Percentiles rank a stretch among this genome's conserved stretches.
Evolutionary conservation across 306 rosid species (phyloP).

Genomic region (Casuarina glauca): DNA sequence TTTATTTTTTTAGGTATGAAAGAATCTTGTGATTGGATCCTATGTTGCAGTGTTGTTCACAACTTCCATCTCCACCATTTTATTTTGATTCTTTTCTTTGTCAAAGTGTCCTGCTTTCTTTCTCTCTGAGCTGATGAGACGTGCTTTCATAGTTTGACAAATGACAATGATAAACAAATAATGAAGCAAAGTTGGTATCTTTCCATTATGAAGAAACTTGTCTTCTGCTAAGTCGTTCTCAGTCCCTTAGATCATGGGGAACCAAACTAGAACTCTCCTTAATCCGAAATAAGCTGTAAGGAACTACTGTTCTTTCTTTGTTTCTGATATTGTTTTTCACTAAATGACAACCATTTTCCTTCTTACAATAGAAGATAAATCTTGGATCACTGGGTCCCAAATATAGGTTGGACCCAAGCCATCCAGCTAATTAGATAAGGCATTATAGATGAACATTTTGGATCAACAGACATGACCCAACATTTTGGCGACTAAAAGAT

Average conservation of each 20-base stretch:
- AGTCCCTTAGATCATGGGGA: too few species aligned
- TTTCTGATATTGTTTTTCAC: too few species aligned
- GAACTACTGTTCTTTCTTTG: too few species aligned
- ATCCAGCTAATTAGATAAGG: slow-evolving; percentile 6
- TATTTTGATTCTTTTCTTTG: not conserved
- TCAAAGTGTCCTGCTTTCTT: not conserved
- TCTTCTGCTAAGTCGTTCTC: too few species aligned
- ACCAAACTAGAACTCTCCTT: too few species aligned
- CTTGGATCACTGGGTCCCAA: not conserved
- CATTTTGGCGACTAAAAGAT: too few species aligned
- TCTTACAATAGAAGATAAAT: too few species aligned
- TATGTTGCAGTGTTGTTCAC: too few species aligned
- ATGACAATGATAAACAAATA: not conserved
- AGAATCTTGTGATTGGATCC: too few species aligned
- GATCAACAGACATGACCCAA: not conserved
- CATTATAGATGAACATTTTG: not conserved
- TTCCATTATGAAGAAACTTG: not conserved
- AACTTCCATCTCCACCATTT: not conserved
- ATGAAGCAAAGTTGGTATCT: not conserved
- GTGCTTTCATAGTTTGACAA: not conserved
- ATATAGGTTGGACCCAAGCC: not conserved
- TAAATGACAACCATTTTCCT: not conserved
- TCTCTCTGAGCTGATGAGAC: not conserved
- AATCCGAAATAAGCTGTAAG: too few species aligned
- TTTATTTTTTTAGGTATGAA: too few species aligned